Base-by-base conservation (phyloP, 2,329 filamentous ascomycete genomes). In the Pseudocercospora eumusae region DNA sequence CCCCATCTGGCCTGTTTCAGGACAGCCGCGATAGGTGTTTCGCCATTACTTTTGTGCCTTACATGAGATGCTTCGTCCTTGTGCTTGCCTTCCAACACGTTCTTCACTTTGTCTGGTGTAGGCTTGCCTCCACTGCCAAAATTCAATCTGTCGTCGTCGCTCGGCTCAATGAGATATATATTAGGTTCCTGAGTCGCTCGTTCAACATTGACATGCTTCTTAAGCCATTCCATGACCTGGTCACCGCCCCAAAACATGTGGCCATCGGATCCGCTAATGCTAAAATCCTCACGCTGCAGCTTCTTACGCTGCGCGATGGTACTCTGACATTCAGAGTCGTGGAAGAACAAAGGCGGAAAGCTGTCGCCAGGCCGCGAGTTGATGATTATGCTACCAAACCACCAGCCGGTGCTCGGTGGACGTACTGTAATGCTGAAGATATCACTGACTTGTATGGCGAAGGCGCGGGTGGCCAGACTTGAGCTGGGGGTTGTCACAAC, bases 231-330 rank as follows among this genome's bases (percentile, higher is more conserved):
- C 53, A 99, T 75, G 0, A 98, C 90, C 78, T 99, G 93, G 74
- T 99, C 95, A 4, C 95, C 95, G 60, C 95, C 96, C 95, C 96
- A 99, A 73, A 97, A 98, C 82, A 96, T 88, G 74, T 90, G 86
- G 0, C 93, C 93, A 66, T 84, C 84, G 44, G 74, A 68, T 8
- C 61, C 65, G 27, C 69, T 70, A 53, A 75, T 75, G 70, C 97
- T 92, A 71, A 99, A 98, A 47, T 82, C 91, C 69, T 97, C 92
- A 64, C 84, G 85, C 0, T 92, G 86, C 57, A 91, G 81, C 77
- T 88, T 91, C 82, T 95, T 96, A 79, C 96, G 92, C 77, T 98
- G 93, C 60, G 96, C 78, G 21, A 98, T 96, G 0, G 95, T 99
- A 57, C 90, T 96, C 77, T 96, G 90, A 72, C 95, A 99, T 79